A percentile compares a stretch with the other conserved stretches of the same genome.
phyloP scores from a whole-genome alignment of 306 rosid genomes.

The Potentilla sterilis region DNA sequence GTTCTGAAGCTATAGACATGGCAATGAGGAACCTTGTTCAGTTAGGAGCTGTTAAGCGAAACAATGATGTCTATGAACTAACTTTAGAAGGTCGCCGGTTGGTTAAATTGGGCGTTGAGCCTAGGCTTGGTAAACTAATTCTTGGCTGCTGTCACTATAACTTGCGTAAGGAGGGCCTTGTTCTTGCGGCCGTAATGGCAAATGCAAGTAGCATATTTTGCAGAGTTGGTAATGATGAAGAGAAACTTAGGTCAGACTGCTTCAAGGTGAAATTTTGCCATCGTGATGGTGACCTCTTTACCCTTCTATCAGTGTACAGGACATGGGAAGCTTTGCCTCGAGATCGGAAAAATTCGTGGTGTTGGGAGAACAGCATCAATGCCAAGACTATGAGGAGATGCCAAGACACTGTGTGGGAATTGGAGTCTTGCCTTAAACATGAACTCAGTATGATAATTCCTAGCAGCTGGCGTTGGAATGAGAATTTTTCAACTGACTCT shows the following conservation, averaged over 20 bases:
- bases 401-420: constrained; percentile 67
- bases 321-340: constrained; percentile 64
- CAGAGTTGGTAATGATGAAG: constrained; percentile 75
- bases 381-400: constrained; percentile 93
- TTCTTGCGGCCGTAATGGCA: constrained; percentile 89
- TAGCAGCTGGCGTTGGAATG: constrained; percentile 74
- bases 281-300: constrained; percentile 82
- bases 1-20: constrained; percentile 73
- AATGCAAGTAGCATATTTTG: constrained; percentile 86
- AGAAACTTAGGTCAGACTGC: constrained; percentile 77
- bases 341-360: constrained; percentile 65
- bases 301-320: constrained; percentile 86
- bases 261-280: constrained; percentile 90
- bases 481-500: constrained; percentile 40
- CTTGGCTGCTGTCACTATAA: constrained; percentile 51
- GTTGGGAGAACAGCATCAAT: constrained; percentile 95
- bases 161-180: constrained; percentile 78
- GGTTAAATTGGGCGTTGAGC: constrained; percentile 89
- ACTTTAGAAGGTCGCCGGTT: constrained; percentile 63
- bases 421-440: constrained; percentile 66
- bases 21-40: constrained; percentile 77
- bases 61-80: constrained; percentile 42
- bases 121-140: constrained; percentile 90
- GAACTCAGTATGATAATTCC: constrained; percentile 58
- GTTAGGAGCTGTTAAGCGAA: constrained; percentile 57